These are phyloP conservation scores for Sphagnurus paluster DNA, from an alignment of 1,284 basidiomycete species.

Conservation along the genomic window DNA sequence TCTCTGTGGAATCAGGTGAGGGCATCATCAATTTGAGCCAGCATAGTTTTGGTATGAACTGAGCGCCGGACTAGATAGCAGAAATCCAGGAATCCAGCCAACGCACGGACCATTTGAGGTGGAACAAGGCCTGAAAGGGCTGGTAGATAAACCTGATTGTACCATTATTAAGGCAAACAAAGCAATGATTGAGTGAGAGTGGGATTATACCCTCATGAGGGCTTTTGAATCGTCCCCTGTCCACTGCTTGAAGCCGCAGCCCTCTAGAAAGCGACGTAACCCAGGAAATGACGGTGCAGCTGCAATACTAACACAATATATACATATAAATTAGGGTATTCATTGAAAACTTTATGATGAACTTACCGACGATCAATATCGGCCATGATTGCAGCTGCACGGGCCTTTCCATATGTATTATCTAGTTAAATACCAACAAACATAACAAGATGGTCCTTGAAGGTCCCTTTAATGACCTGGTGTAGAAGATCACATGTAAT, in stretches of 20 bases:
- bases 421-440: conserved; percentile 29
- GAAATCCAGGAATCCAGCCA: conserved; percentile 9
- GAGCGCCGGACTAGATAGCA: conserved; percentile 5
- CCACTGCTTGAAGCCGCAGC: conserved; percentile 26
- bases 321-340: conserved; percentile 11
- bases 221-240: conserved; percentile 28
- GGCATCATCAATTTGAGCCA: conserved; percentile 17
- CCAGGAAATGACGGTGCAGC: conserved; percentile 22
- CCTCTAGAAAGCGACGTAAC: conserved; percentile 24
- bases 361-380: conserved; percentile 29
- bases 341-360: conserved; percentile 18
- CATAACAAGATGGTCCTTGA: conserved; percentile 34
- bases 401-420: conserved; percentile 13
- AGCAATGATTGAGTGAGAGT: not conserved
- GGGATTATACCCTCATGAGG: conserved; percentile 20
- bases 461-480: conserved; percentile 18
- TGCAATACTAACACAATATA: conserved; percentile 14
- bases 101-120: conserved; percentile 10
- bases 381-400: conserved; percentile 19
- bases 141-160: conserved; percentile 4
- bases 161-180: not conserved
- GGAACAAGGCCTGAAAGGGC: conserved; percentile 7
- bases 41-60: conserved; percentile 14
- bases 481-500: conserved; percentile 36
- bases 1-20: conserved; percentile 26